Base-by-base conservation (phyloP, 345 rosid genomes). In the Clausena lansium region DNA sequence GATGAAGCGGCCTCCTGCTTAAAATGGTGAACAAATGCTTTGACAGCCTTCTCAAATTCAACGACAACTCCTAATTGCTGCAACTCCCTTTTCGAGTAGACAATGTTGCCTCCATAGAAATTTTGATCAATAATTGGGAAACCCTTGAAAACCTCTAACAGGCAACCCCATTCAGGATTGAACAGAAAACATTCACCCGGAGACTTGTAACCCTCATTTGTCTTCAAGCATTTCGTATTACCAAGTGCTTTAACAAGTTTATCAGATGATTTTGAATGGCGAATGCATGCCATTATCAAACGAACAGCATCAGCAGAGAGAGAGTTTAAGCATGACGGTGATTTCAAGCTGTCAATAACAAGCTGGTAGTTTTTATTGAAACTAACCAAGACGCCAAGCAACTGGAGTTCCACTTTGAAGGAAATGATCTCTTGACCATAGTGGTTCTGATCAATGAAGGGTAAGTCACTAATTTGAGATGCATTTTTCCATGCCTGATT, bases 301-400 rank as follows among this genome's bases (percentile, higher is more conserved):
- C 80, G 28, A 81, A 90, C 61, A 45, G 87, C 91, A 64, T 89
- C 91, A 0, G 86, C 57, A 22, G 88, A 38, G 70, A 87, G 54
- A 72, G 7, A 47, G 9, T 1, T 45, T 4, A 85, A 71, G 39
- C 19, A 54, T 1, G 79, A 24, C 33, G 87, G 9, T 1, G 66
- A 27, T 78, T 87, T 91, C 58, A 93, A 28, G 83, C 83, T 36
- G 22, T 86, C 72, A 19, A 77, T 68, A 6, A 91, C 82, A n/a
- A 88, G 76, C 54, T 85, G 74, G 77, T 85, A 75, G 67, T 65
- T 84, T 17, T 14, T 6, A 6, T 35, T n/a, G 76, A 86, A 88
- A 61, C 81, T 71, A 65, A 86, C 86, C 0, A 76, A 62, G 41
- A 91, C 93, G 0, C 96, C 98, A 19, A 93, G 92, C 79, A 87